phyloP scores from a whole-genome alignment of 83 land plant genomes.

The Diphasiastrum complanatum region DNA sequence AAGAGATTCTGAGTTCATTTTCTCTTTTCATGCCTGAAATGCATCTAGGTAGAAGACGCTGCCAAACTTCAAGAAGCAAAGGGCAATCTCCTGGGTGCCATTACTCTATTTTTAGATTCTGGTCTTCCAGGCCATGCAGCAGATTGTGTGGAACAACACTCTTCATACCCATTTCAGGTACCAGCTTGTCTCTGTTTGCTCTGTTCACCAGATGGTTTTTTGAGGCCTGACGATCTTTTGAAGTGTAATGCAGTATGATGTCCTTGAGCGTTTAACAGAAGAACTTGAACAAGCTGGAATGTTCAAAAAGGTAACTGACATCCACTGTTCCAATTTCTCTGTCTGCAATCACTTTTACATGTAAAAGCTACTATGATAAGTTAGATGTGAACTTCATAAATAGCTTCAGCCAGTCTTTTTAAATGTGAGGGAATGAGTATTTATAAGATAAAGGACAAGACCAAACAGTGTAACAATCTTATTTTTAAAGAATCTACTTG shows the following conservation, averaged over 20 bases:
- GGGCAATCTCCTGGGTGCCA: conserved; percentile 30
- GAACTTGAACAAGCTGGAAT: conserved; percentile 25
- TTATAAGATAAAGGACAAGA: no score
- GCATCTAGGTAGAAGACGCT: conserved; percentile 39
- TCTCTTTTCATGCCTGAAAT: no score
- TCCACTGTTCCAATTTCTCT: background rate
- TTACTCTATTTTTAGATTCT: conserved; percentile 25
- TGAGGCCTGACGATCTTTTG: background rate
- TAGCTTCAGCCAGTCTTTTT: no score
- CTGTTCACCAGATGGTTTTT: background rate
- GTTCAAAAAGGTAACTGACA: conserved; percentile 31
- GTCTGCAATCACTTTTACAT: background rate
- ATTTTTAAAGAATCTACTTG: background rate
- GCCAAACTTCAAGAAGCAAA: conserved; percentile 25
- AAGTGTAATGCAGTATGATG: conserved; percentile 15
- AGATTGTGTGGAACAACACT: conserved; percentile 24
- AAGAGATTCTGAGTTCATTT: no score
- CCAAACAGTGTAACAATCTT: background rate
- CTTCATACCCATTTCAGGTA: conserved; percentile 22
- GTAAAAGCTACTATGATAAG: background rate
- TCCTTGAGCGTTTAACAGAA: conserved; percentile 24
- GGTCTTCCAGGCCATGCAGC: conserved; percentile 38
- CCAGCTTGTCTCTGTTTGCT: background rate
- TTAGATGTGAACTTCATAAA: background rate
- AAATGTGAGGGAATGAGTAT: no score